A percentile compares a stretch with the other conserved stretches of the same genome.
These are phyloP conservation scores for Linum trigynum DNA, from an alignment of 345 rosid genomes.

Conservation along the genomic window DNA sequence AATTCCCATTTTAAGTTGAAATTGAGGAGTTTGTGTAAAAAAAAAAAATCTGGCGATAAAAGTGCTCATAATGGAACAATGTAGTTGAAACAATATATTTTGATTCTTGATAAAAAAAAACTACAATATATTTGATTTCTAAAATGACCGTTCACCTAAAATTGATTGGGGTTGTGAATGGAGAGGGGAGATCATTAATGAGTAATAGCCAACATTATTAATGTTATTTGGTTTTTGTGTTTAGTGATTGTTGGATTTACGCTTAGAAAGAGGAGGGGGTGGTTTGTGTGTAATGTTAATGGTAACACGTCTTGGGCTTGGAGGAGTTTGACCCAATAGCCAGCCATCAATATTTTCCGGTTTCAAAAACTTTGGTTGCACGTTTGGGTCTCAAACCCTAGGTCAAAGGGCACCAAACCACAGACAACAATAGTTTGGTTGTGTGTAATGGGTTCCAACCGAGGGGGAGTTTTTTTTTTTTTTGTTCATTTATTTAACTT, in stretches of 20 bases:
- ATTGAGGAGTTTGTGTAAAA: no score
- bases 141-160: no score
- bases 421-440: conserved; percentile 26
- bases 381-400: conserved; percentile 34
- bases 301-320: conserved; percentile 31
- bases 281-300: background rate
- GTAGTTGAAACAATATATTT: no score
- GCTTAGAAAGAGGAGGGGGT: background rate
- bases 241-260: background rate
- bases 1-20: no score
- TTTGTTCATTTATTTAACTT: no score
- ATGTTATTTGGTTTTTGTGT: background rate
- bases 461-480: conserved; percentile 28
- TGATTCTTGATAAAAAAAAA: no score
- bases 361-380: conserved; percentile 16
- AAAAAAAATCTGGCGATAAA: no score
- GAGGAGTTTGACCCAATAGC: conserved; percentile 31
- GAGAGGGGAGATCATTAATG: no score
- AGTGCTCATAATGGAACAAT: no score
- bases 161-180: no score
- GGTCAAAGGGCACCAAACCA: conserved; percentile 13
- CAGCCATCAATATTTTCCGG: background rate
- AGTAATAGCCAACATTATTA: no score
- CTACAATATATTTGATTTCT: no score
- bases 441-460: conserved; percentile 23